Evolutionary conservation across 2,329 filamentous ascomycete species (phyloP).

Genomic region (Trichoderma simmonsii): DNA sequence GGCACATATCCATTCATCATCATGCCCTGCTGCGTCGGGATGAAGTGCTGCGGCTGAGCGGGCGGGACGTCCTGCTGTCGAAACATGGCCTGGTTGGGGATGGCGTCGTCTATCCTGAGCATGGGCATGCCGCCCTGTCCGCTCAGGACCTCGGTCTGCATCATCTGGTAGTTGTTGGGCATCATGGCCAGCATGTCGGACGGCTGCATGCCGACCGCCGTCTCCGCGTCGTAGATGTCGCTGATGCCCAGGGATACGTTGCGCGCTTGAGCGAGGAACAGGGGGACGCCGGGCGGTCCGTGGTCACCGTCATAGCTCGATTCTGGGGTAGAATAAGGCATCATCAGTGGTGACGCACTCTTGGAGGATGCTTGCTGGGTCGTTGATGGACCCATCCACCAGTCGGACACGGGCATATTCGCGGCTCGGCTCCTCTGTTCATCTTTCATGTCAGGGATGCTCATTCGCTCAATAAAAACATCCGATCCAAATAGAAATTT

Average conservation of each 20-base stretch:
- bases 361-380: constrained; percentile 14
- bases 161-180: constrained; percentile 17
- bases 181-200: constrained; percentile 22
- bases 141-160: constrained; percentile 3
- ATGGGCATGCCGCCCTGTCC: constrained; percentile 19
- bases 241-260: constrained; percentile 22
- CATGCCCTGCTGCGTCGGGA: constrained; percentile 24
- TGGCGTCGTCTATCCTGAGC: constrained; percentile 20
- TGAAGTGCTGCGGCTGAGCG: constrained; percentile 18
- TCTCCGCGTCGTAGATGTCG: constrained; percentile 25
- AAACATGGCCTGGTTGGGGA: constrained; percentile 22
- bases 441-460: constrained; percentile 21
- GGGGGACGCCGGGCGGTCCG: constrained; percentile 27
- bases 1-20: constrained; percentile 24
- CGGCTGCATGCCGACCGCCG: constrained; percentile 23
- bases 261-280: constrained; percentile 29
- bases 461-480: constrained; percentile 7
- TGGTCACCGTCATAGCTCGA: constrained; percentile 23
- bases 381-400: constrained; percentile 18
- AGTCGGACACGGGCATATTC: constrained; percentile 25
- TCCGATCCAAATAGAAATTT: constrained; percentile 4
- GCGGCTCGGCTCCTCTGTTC: constrained; percentile 20
- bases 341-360: constrained; percentile 2
- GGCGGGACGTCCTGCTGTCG: constrained; percentile 22
- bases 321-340: constrained; percentile 15